Conservation (phyloP, 768 basidiomycete species). For the Suillus hirtellus region DNA sequence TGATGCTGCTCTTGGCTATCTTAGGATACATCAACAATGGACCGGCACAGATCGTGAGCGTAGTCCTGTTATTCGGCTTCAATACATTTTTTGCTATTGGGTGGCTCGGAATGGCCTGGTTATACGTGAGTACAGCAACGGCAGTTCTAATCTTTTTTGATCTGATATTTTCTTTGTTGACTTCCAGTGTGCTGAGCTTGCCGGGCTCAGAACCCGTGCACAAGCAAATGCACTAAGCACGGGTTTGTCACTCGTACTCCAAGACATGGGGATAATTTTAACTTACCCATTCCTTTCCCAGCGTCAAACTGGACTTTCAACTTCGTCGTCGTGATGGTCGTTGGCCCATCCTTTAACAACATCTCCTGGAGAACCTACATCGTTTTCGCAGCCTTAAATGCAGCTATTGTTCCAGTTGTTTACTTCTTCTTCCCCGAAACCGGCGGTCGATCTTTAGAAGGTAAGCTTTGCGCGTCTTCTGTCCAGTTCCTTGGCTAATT, state of each 20-base stretch:
- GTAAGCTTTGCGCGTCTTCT: background rate
- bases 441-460: conserved; percentile 15
- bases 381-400: conserved; percentile 13
- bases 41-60: conserved; percentile 25
- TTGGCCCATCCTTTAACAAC: conserved; percentile 13
- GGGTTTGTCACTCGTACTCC: conserved; percentile 3
- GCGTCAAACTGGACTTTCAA: conserved; percentile 17
- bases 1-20: conserved; percentile 32
- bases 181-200: conserved; percentile 32
- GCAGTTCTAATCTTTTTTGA: background rate
- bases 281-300: conserved; percentile 4
- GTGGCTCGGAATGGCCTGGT: conserved; percentile 40
- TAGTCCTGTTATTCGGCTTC: conserved; percentile 34
- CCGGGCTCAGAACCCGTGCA: conserved; percentile 29
- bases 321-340: conserved; percentile 17
- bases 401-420: conserved; percentile 10
- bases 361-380: conserved; percentile 16
- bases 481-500: background rate
- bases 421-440: conserved; percentile 18
- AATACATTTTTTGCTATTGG: conserved; percentile 39
- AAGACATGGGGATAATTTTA: background rate
- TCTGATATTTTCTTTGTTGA: background rate
- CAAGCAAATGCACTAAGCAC: conserved; percentile 33
- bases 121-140: conserved; percentile 22
- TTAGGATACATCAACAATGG: conserved; percentile 23